Base-by-base conservation (phyloP, 257 asterid species). In the Gardenia jasminoides region DNA sequence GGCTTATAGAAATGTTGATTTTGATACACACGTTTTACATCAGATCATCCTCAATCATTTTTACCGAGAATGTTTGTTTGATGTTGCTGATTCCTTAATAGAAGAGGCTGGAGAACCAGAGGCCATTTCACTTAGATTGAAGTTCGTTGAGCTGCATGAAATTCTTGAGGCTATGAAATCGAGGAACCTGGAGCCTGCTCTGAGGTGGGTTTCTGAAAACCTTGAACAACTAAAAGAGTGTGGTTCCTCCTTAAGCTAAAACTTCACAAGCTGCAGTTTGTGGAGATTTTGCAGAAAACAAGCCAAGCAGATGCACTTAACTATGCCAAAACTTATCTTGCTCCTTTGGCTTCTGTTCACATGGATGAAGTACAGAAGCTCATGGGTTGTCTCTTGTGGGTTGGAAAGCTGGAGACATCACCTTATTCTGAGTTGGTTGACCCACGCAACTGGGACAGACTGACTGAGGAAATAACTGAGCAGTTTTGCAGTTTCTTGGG, bases 361-460 rank as follows among this genome's bases (percentile, higher is more conserved):
- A 83, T 88, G 88, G 82, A 75, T 0, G 91, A 85, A 80, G 19
- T 90, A 64, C 92, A 83, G 82, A 88, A 85, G 84, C 89, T 91
- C 59, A 80, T 82, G 84, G 83, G 89, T 41, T 82, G 93, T 86
- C 82, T 91, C 52, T 75, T 90, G 26, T 90, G 93, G 91, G 88
- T 80, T 20, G 89, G 90, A 43, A 88, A 79, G 75, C 89, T 87
- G 2, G 90, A 90, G 2, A 77, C 13, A 47, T 90, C 97, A 80
- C 93, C 92, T 3, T 91, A 88, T 67, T 75, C 88, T 69, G 86
- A 86, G 71, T 75, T 91, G 73, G 54, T 81, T 30, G 75, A 77
- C 75, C 93, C 92, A 24, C 50, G 70, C 54, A 84, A 75, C 4
- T 88, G 90, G 92, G 90, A 83, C 33, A 82, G 67, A 10, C 44